Evolutionary conservation across 164 flowering plant species (phyloP).

Genomic region (Sextonia rubra): DNA sequence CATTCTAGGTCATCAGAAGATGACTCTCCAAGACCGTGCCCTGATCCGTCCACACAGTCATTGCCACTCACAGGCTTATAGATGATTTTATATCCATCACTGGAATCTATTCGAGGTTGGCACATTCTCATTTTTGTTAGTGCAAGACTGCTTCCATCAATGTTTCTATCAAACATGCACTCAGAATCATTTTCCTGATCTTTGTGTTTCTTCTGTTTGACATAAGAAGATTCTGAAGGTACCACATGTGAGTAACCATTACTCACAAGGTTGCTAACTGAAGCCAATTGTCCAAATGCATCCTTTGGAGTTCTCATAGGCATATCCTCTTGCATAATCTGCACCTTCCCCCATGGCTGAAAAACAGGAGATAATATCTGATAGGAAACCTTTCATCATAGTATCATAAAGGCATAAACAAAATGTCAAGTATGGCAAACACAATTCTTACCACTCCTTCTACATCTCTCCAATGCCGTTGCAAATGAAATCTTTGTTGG

Average conservation of each 20-base stretch:
- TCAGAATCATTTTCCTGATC: constrained; percentile 47
- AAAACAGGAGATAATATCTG: constrained; percentile 4
- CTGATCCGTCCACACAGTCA: constrained; percentile 27
- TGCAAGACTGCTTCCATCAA: constrained; percentile 59
- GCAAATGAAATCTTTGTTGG: constrained; percentile 75
- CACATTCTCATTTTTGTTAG: constrained; percentile 49
- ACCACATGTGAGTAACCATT: constrained; percentile 8
- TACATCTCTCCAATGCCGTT: constrained; percentile 70
- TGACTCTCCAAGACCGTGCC: constrained; percentile 21
- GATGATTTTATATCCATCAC: constrained; percentile 27
- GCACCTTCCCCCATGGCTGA: constrained; percentile 82
- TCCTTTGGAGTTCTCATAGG: constrained; percentile 81
- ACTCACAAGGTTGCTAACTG: constrained; percentile 25
- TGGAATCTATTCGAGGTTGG: constrained; percentile 42
- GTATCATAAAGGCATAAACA: not conserved
- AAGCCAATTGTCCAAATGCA: constrained; percentile 58
- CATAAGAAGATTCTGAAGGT: constrained; percentile 26
- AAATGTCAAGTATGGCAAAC: constrained; percentile 2
- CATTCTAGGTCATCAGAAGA: constrained; percentile 19
- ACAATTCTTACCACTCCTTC: constrained; percentile 65
- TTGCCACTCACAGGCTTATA: constrained; percentile 66
- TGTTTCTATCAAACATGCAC: constrained; percentile 56
- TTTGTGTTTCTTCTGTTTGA: constrained; percentile 15
- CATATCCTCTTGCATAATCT: constrained; percentile 78
- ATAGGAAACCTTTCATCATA: constrained; percentile 2